Evolutionary conservation across 192 early-diverging fungal species (phyloP).

Genomic region (Dimargaris xerosporica): DNA sequence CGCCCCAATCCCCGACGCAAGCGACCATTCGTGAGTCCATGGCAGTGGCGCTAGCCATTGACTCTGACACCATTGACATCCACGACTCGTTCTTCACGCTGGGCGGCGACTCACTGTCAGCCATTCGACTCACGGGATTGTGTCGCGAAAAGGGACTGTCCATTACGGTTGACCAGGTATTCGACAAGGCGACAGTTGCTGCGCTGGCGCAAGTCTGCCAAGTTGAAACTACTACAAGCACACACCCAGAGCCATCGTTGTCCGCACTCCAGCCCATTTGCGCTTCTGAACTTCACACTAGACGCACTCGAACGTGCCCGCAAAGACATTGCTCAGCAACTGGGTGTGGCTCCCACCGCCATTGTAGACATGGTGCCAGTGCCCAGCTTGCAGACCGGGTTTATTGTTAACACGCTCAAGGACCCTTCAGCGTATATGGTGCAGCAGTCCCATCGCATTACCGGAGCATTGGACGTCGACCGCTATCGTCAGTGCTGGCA

Average conservation of each 20-base stretch:
- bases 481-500: background rate
- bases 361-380: background rate
- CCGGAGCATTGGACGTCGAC: background rate
- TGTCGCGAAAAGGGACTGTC: background rate
- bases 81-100: background rate
- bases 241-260: too few species aligned
- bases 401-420: background rate
- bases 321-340: too few species aligned
- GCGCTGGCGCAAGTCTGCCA: too few species aligned
- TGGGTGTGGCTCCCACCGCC: background rate
- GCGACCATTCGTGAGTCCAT: background rate
- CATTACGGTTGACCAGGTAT: background rate
- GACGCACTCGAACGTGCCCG: too few species aligned
- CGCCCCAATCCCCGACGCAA: background rate
- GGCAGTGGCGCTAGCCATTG: background rate
- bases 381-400: background rate
- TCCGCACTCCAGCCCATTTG: too few species aligned
- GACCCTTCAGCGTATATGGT: conserved; percentile 9
- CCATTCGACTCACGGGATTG: background rate
- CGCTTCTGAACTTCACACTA: background rate
- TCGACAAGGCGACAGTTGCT: too few species aligned
- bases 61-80: background rate
- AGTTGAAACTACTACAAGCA: too few species aligned
- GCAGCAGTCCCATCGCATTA: background rate
- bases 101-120: conserved; percentile 6